phyloP scores from a whole-genome alignment of 2,329 filamentous ascomycete species.

The Westerdykella aurantiaca region DNA sequence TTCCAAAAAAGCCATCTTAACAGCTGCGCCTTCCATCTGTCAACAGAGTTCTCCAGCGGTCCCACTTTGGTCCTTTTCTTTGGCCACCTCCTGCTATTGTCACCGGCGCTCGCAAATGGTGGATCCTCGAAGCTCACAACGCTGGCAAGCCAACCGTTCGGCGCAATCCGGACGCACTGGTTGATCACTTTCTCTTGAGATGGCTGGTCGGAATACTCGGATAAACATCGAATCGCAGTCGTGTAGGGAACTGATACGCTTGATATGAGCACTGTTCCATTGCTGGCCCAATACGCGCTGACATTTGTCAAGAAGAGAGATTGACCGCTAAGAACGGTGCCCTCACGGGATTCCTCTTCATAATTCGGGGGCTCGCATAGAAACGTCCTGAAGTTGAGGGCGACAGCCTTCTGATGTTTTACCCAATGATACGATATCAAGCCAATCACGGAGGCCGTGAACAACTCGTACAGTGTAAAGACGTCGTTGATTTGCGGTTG shows the following conservation, averaged over 20 bases:
- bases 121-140: constrained; percentile 29
- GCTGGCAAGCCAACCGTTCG: constrained; percentile 28
- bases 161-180: constrained; percentile 30
- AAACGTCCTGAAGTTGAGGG: constrained; percentile 36
- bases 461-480: constrained; percentile 34
- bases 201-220: constrained; percentile 7
- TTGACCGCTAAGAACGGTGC: constrained; percentile 11
- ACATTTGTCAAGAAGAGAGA: constrained; percentile 18
- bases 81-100: constrained; percentile 13
- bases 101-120: constrained; percentile 14
- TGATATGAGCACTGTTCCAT: constrained; percentile 30
- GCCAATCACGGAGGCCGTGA: constrained; percentile 34
- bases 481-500: constrained; percentile 4
- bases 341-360: constrained; percentile 3
- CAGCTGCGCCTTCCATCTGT: constrained; percentile 31
- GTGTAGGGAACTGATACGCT: constrained; percentile 18
- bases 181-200: constrained; percentile 18
- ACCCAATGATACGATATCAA: constrained; percentile 31
- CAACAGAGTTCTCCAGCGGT: constrained; percentile 25
- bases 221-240: constrained; percentile 21
- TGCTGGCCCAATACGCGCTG: constrained; percentile 30
- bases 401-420: constrained; percentile 26
- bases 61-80: constrained; percentile 22
- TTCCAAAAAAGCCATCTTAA: constrained; percentile 32
- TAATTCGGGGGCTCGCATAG: constrained; percentile 18